Percentiles rank a stretch among this genome's conserved stretches.
These are phyloP conservation scores for Carallia pectinifolia DNA, from an alignment of 345 rosid genomes.

Conservation along the genomic window DNA sequence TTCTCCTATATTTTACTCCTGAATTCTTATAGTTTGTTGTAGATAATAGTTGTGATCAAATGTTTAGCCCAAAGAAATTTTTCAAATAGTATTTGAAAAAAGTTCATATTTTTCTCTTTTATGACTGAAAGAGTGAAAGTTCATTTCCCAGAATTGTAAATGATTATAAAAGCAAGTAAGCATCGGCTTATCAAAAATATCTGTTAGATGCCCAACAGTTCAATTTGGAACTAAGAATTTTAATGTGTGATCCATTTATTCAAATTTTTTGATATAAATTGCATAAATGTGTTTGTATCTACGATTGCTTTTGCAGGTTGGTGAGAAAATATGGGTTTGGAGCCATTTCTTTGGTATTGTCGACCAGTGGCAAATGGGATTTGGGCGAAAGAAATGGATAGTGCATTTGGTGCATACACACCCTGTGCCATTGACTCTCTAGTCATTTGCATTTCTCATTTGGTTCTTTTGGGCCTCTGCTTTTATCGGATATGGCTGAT, in stretches of 20 bases:
- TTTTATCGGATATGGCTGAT: constrained; percentile 29
- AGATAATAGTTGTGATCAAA: background rate
- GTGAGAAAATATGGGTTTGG: background rate
- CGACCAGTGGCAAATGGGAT: constrained; percentile 27
- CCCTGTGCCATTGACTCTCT: constrained; percentile 34
- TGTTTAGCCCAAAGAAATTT: too few relatives aligned
- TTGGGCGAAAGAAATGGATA: constrained; percentile 27
- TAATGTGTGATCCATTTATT: background rate
- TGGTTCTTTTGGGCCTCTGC: constrained; percentile 32
- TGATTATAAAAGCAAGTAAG: too few relatives aligned
- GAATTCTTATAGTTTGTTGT: background rate
- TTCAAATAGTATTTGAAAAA: too few relatives aligned
- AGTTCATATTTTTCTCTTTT: background rate
- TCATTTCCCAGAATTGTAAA: too few relatives aligned
- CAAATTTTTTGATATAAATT: background rate
- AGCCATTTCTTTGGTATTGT: constrained; percentile 29
- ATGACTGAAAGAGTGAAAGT: too few relatives aligned
- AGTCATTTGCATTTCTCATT: constrained; percentile 30
- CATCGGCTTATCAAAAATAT: too few relatives aligned
- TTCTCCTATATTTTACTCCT: background rate
- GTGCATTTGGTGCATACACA: constrained; percentile 31
- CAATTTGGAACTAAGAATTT: background rate
- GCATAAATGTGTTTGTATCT: too few relatives aligned
- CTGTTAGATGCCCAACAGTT: background rate
- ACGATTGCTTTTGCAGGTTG: too few relatives aligned